These are phyloP conservation scores for Solanum pennellii DNA, from an alignment of 257 asterid species.

Conservation along the genomic window DNA sequence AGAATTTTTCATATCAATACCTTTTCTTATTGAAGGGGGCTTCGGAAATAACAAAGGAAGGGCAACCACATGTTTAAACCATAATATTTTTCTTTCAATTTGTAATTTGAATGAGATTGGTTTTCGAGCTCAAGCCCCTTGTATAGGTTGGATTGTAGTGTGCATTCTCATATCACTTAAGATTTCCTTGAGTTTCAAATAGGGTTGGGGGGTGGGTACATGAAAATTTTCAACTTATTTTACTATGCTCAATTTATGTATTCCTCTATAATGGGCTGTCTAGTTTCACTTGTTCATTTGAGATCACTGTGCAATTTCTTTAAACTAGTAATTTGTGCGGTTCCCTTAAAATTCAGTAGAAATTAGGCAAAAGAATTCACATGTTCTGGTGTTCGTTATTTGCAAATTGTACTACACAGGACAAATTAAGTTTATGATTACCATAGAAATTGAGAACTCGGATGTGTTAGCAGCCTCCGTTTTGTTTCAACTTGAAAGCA, in stretches of 20 bases:
- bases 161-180: background rate
- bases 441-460: background rate
- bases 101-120: background rate
- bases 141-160: background rate
- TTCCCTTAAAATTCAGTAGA: background rate
- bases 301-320: background rate
- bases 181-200: background rate
- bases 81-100: background rate
- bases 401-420: background rate
- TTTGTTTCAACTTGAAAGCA: slow-evolving; percentile 2
- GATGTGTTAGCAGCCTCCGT: background rate
- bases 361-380: background rate
- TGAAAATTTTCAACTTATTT: background rate
- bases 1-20: slow-evolving; percentile 2
- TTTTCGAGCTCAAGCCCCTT: background rate
- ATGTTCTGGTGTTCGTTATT: background rate
- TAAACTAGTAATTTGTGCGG: background rate
- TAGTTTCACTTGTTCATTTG: background rate
- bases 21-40: background rate
- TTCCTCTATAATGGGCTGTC: background rate
- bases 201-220: background rate
- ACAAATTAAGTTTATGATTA: background rate
- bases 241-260: background rate
- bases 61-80: background rate
- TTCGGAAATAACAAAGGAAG: background rate